A percentile compares a stretch with the other conserved stretches of the same genome.
These are phyloP conservation scores for Ormosia semicastrata DNA, from an alignment of 306 rosid genomes.

Conservation along the genomic window DNA sequence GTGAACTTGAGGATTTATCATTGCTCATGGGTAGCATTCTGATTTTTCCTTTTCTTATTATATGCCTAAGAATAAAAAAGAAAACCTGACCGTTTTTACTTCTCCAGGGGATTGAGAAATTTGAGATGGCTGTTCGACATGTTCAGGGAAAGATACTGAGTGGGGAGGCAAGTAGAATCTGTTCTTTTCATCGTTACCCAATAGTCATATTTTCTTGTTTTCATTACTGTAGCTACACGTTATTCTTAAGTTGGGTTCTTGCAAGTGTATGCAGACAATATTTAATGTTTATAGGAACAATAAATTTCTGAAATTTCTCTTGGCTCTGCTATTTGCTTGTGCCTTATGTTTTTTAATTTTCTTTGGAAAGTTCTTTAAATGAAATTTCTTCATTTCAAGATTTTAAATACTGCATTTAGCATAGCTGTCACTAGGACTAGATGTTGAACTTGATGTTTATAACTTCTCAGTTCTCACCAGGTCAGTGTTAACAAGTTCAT, in stretches of 20 bases:
- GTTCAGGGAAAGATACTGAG: constrained; percentile 79
- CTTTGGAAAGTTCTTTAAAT: not conserved
- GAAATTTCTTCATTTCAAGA: not conserved
- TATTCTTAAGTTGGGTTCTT: not conserved
- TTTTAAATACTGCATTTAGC: not conserved
- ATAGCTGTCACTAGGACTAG: not conserved
- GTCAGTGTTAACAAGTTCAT: not conserved
- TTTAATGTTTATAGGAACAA: not conserved
- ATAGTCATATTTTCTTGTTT: not conserved
- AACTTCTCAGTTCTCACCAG: not conserved
- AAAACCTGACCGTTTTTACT: constrained; percentile 12
- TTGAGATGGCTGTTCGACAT: constrained; percentile 80
- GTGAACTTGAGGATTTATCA: not conserved
- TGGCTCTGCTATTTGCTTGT: not conserved
- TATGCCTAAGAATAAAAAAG: not conserved
- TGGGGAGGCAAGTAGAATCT: constrained; percentile 74
- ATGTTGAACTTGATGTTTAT: not conserved
- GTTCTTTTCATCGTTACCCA: not conserved
- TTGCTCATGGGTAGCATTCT: constrained; percentile 12
- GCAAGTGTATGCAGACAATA: not conserved
- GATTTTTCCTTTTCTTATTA: not conserved
- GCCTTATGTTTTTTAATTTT: not conserved
- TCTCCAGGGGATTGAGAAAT: constrained; percentile 89
- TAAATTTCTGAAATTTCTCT: not conserved
- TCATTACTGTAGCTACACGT: not conserved